Evolutionary conservation across 2,329 filamentous ascomycete genomes (phyloP).

Genomic region (Colletotrichum sp.): DNA sequence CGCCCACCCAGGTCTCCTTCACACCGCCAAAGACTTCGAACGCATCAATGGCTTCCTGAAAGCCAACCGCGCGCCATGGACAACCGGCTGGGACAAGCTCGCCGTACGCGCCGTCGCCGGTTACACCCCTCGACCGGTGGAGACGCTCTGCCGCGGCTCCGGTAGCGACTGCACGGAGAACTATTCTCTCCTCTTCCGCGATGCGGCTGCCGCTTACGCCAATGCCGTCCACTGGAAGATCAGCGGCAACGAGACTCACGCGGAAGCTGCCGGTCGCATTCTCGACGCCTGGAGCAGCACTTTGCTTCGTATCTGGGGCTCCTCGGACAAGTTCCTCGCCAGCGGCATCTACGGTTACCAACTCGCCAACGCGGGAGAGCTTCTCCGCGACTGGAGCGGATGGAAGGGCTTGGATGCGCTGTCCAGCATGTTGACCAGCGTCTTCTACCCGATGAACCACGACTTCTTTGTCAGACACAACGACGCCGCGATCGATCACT

Average conservation of each 20-base stretch:
- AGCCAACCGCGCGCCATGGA: slow-evolving; percentile 32
- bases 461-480: slow-evolving; percentile 43
- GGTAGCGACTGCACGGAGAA: slow-evolving; percentile 26
- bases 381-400: slow-evolving; percentile 38
- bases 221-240: slow-evolving; percentile 46
- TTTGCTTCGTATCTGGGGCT: slow-evolving; percentile 36
- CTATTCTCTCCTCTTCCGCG: slow-evolving; percentile 43
- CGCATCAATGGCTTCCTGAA: slow-evolving; percentile 43
- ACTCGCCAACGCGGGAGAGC: slow-evolving; percentile 50
- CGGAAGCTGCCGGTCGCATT: slow-evolving; percentile 38
- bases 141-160: slow-evolving; percentile 37
- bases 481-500: slow-evolving; percentile 35
- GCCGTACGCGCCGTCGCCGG: slow-evolving; percentile 30
- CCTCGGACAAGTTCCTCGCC: slow-evolving; percentile 41
- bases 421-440: slow-evolving; percentile 34
- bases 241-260: slow-evolving; percentile 38
- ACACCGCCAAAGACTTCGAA: slow-evolving; percentile 39
- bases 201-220: slow-evolving; percentile 44
- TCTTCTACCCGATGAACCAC: slow-evolving; percentile 44
- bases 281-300: slow-evolving; percentile 43
- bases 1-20: slow-evolving; percentile 28
- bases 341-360: slow-evolving; percentile 51
- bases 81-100: slow-evolving; percentile 37
- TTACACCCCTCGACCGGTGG: slow-evolving; percentile 32
- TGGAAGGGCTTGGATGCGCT: slow-evolving; percentile 33